Evolutionary conservation across 441 rosid genomes (phyloP), one percentile per base, ranked within the genome.

Genomic region (Gossypium laxum): DNA sequence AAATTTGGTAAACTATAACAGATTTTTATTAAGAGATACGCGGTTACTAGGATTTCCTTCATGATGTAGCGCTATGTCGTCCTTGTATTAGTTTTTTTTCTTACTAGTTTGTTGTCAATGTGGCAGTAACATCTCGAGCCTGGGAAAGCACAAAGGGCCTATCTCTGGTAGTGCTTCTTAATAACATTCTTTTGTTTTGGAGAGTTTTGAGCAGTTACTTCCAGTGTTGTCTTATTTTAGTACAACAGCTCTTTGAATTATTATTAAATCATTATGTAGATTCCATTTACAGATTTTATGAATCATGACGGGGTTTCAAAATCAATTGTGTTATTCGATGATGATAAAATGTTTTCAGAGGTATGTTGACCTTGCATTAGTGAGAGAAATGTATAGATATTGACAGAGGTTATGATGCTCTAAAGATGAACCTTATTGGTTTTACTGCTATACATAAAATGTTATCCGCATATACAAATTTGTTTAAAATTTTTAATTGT

Each of bases 211-310:
- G 14, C 19, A 34, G 63, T 64, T 67, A 62, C 58, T 54, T 75
- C 56, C 26, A 26, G 54, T 63, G 19, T 64, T 19, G 24, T 52
- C 52, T 73, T 28, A 38, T 34, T 28, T 45, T 61, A 70, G 6
- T 47, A 60, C 14, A n/a, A 56, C 15, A 60, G 21, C 71, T 69
- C 56, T 74, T 76, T 71, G 72, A 66, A 22, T 45, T 56, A 70
- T 58, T 55, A 73, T 58, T 71, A 63, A 73, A 78, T 72, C 75
- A 62, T 81, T 74, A 67, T 77, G 30, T 83, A 91, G 97, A 87
- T 93, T 77, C 98, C 96, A 3, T 88, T 93, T 85, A 93, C 96
- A 82, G 98, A 93, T 80, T 93, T 91, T 78, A 51, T 88, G 75
- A 93, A 93, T 79, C 97, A 93, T 70, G 86, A 87, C 78, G 91